Evolutionary conservation across 1,284 basidiomycete genomes (phyloP).

Genomic region (Cryptococcus deneoformans): DNA sequence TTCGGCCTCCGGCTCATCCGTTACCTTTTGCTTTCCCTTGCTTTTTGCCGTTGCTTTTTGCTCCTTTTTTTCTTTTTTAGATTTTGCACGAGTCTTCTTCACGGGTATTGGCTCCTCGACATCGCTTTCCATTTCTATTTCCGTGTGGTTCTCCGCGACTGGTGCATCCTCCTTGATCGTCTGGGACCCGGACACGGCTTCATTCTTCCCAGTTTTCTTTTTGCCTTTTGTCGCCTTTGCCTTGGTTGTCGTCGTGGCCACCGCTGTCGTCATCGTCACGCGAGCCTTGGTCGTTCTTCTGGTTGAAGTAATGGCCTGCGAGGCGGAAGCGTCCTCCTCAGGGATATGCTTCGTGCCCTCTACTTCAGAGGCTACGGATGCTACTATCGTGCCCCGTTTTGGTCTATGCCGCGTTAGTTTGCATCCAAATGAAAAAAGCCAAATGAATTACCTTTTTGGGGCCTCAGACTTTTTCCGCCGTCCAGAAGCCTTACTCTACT

Average conservation of each 20-base stretch:
- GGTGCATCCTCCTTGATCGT: conserved; percentile 4
- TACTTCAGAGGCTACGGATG: conserved; percentile 6
- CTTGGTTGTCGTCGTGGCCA: conserved; percentile 10
- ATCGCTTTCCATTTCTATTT: conserved; percentile 1
- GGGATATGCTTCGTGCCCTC: conserved; percentile 2
- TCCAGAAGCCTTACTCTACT: too few species aligned
- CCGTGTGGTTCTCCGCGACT: conserved; percentile 11
- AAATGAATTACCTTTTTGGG: too few species aligned
- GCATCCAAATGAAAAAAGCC: too few species aligned
- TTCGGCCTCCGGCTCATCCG: conserved; percentile 1
- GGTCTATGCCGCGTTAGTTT: too few species aligned
- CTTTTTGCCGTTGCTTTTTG: conserved; percentile 5
- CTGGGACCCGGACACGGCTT: background rate
- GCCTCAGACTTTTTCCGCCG: too few species aligned
- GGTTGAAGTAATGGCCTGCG: conserved; percentile 4
- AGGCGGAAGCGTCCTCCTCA: background rate
- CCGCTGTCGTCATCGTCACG: too few species aligned
- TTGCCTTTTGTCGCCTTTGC: conserved; percentile 7
- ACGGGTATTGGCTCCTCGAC: conserved; percentile 2
- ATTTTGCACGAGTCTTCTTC: conserved; percentile 6
- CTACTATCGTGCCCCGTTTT: conserved; percentile 16
- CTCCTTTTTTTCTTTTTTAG: background rate
- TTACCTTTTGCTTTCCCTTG: conserved; percentile 16
- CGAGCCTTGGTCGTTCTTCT: conserved; percentile 14
- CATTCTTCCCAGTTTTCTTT: conserved; percentile 17